A percentile compares a stretch with the other conserved stretches of the same genome.
These are phyloP conservation scores for Rachicladosporium sp. DNA, from an alignment of 2,329 filamentous ascomycete genomes.

Conservation along the genomic window DNA sequence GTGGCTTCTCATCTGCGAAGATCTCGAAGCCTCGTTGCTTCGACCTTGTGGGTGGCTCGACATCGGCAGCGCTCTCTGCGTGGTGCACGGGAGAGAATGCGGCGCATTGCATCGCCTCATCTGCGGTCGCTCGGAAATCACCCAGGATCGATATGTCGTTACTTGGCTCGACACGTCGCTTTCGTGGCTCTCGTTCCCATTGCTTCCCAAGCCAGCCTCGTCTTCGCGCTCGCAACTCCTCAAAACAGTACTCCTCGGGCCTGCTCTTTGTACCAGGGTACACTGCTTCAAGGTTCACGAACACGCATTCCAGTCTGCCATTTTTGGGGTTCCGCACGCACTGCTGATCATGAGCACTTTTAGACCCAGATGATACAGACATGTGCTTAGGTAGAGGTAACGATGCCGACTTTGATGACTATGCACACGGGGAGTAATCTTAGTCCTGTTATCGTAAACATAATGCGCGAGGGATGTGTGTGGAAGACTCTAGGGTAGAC, in stretches of 20 bases:
- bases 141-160: too few species aligned
- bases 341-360: conserved; percentile 48
- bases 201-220: conserved; percentile 53
- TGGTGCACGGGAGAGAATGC: too few species aligned
- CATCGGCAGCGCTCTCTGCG: too few species aligned
- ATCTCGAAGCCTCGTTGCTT: too few species aligned
- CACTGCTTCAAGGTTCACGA: conserved; percentile 71
- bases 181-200: conserved; percentile 30
- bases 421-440: conserved; percentile 51
- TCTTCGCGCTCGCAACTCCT: conserved; percentile 72
- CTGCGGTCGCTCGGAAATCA: too few species aligned
- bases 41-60: too few species aligned
- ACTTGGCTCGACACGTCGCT: too few species aligned
- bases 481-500: conserved; percentile 31
- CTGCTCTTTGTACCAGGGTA: conserved; percentile 66
- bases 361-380: conserved; percentile 12
- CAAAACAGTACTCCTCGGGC: conserved; percentile 68
- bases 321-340: conserved; percentile 71
- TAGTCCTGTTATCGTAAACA: conserved; percentile 97
- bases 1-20: too few species aligned
- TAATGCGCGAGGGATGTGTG: conserved; percentile 32
- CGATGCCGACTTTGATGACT: conserved; percentile 25
- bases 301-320: conserved; percentile 74
- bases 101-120: too few species aligned
- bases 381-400: conserved; percentile 14